Evolutionary conservation across 2,329 filamentous ascomycete species (phyloP).

Genomic region (Fonsecaea multimorphosa): DNA sequence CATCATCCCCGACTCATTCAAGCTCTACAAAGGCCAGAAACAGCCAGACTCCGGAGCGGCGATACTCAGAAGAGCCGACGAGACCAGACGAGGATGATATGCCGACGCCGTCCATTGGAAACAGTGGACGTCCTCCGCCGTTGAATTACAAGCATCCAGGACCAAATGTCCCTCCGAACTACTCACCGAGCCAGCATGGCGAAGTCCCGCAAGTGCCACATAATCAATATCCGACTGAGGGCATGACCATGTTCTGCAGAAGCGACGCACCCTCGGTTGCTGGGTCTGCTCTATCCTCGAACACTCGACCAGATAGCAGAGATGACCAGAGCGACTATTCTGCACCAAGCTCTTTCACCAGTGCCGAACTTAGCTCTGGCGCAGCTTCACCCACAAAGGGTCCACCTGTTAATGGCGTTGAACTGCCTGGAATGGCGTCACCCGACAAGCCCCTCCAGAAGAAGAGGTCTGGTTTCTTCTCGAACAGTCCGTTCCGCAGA

Average conservation of each 20-base stretch:
- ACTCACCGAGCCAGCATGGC: constrained; percentile 65
- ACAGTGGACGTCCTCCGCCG: constrained; percentile 38
- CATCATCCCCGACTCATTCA: constrained; percentile 94
- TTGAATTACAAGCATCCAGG: constrained; percentile 37
- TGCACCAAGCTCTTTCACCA: constrained; percentile 86
- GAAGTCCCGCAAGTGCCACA: constrained; percentile 76
- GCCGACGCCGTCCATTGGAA: constrained; percentile 33
- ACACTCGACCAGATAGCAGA: constrained; percentile 77
- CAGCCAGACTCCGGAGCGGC: constrained; percentile 21
- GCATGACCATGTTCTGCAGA: constrained; percentile 96
- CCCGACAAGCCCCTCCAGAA: constrained; percentile 70
- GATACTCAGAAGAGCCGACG: constrained; percentile 34
- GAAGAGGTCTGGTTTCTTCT: constrained; percentile 85
- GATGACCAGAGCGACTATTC: constrained; percentile 92
- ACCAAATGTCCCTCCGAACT: constrained; percentile 50
- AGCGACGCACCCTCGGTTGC: constrained; percentile 71
- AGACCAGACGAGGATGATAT: constrained; percentile 30
- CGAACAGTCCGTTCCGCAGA: constrained; percentile 87
- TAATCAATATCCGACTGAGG: constrained; percentile 91
- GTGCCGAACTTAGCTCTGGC: constrained; percentile 76
- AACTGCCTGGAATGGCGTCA: constrained; percentile 56
- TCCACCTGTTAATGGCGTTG: constrained; percentile 47
- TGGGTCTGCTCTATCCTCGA: constrained; percentile 69
- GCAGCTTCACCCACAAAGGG: constrained; percentile 75
- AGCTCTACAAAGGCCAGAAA: constrained; percentile 62